Evolutionary conservation across 495 filamentous ascomycete genomes (phyloP).

Genomic region (Lophium mytilinum): DNA sequence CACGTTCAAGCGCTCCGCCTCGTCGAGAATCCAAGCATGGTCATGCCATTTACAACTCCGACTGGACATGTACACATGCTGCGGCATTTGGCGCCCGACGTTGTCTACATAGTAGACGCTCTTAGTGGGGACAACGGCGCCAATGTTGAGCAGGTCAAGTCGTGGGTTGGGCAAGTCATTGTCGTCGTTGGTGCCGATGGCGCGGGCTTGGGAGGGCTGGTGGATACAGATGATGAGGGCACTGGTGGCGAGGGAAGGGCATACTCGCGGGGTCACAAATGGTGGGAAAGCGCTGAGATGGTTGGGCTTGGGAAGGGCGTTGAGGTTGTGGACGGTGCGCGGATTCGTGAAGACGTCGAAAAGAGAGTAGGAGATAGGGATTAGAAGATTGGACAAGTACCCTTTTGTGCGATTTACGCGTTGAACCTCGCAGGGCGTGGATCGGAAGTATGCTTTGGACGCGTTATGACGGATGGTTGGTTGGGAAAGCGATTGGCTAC

Average conservation of each 20-base stretch:
- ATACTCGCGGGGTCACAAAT: slow-evolving; percentile 36
- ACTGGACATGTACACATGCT: slow-evolving; percentile 75
- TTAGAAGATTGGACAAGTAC: not conserved
- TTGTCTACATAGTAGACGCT: slow-evolving; percentile 57
- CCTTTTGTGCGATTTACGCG: too few species aligned
- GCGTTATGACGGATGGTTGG: too few species aligned
- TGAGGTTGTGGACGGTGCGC: slow-evolving; percentile 9
- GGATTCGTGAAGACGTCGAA: slow-evolving; percentile 5
- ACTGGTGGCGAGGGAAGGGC: slow-evolving; percentile 46
- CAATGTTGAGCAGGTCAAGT: slow-evolving; percentile 32
- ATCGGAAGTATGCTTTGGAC: too few species aligned
- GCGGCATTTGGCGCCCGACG: slow-evolving; percentile 69
- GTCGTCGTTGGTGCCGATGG: slow-evolving; percentile 66
- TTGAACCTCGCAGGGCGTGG: too few species aligned
- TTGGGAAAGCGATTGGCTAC: too few species aligned
- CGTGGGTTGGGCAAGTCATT: slow-evolving; percentile 77
- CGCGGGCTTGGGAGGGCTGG: slow-evolving; percentile 67
- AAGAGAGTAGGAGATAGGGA: slow-evolving; percentile 1
- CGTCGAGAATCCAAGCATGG: slow-evolving; percentile 73
- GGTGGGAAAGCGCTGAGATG: slow-evolving; percentile 76
- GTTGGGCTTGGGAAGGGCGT: slow-evolving; percentile 50
- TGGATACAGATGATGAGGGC: slow-evolving; percentile 81
- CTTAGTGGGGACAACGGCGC: slow-evolving; percentile 28
- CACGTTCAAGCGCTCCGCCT: slow-evolving; percentile 67
- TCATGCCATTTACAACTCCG: slow-evolving; percentile 76